A percentile compares a stretch with the other conserved stretches of the same genome.
These are phyloP conservation scores for Avena eriantha DNA, from an alignment of 176 grass and related monocot genomes.

Conservation along the genomic window DNA sequence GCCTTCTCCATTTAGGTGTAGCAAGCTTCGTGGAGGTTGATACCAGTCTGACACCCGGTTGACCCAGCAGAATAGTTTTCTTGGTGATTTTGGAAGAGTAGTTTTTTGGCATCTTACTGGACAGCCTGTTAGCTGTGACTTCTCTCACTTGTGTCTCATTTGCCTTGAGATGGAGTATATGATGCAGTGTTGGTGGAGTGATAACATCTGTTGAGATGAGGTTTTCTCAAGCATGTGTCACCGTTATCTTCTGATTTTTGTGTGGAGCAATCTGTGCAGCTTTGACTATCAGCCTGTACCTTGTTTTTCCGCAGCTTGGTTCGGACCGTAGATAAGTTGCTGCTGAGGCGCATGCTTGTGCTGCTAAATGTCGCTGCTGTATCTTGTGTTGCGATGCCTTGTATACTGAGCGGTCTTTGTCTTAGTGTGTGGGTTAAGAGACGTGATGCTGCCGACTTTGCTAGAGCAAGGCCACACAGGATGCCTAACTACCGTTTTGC, in stretches of 20 bases:
- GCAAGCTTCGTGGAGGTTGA: background rate
- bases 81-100: conserved; percentile 20
- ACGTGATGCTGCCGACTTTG: no score
- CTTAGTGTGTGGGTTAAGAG: no score
- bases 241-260: background rate
- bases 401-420: no score
- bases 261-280: no score
- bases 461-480: no score
- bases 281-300: no score
- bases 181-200: background rate
- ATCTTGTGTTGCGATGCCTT: no score
- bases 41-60: background rate
- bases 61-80: background rate
- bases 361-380: no score
- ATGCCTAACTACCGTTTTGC: no score
- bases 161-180: conserved; percentile 30
- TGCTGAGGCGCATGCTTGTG: no score
- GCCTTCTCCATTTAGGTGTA: background rate
- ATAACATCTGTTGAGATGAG: background rate
- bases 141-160: background rate
- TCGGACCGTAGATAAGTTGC: no score
- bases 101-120: conserved; percentile 6
- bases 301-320: no score
- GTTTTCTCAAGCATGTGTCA: background rate
- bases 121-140: conserved; percentile 15